Evolutionary conservation across 106 monocot genomes (phyloP), one percentile per base, ranked within the genome.

Genomic region (Hemerocallis citrina): DNA sequence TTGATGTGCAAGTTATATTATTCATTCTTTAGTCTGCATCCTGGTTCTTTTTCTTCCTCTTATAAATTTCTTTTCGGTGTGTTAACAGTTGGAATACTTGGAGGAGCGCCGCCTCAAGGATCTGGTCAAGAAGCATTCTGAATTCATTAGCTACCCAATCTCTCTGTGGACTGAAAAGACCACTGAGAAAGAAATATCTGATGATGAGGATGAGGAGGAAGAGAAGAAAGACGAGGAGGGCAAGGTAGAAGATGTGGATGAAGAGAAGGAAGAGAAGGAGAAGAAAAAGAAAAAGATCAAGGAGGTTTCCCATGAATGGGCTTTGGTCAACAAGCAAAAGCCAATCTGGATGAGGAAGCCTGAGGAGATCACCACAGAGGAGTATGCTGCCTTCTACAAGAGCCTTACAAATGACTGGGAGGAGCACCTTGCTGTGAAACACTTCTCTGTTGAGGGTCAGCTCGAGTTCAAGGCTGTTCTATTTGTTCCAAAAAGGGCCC

Each of bases 351-450:
- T 67, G 22, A 52, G 66, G 33, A 67, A 67, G 39, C 66, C 66
- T 0, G 66, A 67, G 39, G 66, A 67, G 66, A 67, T 67, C 66
- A 55, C 37, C 40, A 67, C 54, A 29, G 66, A 64, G 29, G 64
- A 64, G 49, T 64, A 50, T 21, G 75, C 78, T 55, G 84, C 84
- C 20, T 84, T 84, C 75, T 84, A 84, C 65, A 84, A 84, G 75
- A 75, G 75, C 61, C 65, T 84, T 15, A 84, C 84, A 38, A 84
- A 84, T 62, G 84, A 84, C 59, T 79, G 84, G 84, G 84, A 84
- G 43, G 84, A 79, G 68, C 85, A 85, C 57, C 73, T 85, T 0
- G 69, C 75, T 54, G 85, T 85, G 41, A 85, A 85, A 70, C 85
- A 85, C 54, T 85, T 85, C 76, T 80, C 85, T 47, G 76, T 85